Percentiles rank a stretch among this genome's conserved stretches.
Evolutionary conservation across 371 early-diverging fungal genomes (phyloP).

Genomic region (Nematocida sp.): DNA sequence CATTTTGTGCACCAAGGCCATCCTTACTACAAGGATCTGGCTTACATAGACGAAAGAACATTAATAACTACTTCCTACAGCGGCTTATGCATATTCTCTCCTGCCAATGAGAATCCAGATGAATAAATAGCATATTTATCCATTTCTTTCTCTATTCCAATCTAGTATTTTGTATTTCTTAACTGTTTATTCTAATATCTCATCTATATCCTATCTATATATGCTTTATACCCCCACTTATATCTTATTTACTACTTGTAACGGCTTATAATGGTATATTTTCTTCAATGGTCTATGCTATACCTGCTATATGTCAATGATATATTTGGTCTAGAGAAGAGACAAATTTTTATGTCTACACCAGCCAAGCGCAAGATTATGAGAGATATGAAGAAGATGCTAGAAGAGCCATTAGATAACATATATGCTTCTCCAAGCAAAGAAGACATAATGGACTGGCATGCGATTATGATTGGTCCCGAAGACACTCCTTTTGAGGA

Average conservation of each 20-base stretch:
- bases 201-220: neutral
- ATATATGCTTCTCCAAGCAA: constrained; percentile 60
- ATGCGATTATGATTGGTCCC: constrained; percentile 95
- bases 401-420: constrained; percentile 72
- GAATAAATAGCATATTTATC: neutral
- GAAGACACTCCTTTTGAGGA: constrained; percentile 95
- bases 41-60: constrained; percentile 28
- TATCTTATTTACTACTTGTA: neutral
- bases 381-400: constrained; percentile 85
- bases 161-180: neutral
- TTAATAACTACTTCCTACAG: constrained; percentile 26
- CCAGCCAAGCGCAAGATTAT: constrained; percentile 67
- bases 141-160: neutral
- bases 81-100: constrained; percentile 39
- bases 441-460: constrained; percentile 71
- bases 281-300: neutral
- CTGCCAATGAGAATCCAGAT: neutral
- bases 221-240: neutral
- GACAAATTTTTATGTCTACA: constrained; percentile 66
- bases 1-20: constrained; percentile 65
- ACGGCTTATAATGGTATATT: neutral
- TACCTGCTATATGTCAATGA: neutral
- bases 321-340: neutral
- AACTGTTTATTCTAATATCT: neutral
- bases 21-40: constrained; percentile 61